Evolutionary conservation across 2,329 filamentous ascomycete genomes (phyloP).

Genomic region (Dothideomycetes sp.): DNA sequence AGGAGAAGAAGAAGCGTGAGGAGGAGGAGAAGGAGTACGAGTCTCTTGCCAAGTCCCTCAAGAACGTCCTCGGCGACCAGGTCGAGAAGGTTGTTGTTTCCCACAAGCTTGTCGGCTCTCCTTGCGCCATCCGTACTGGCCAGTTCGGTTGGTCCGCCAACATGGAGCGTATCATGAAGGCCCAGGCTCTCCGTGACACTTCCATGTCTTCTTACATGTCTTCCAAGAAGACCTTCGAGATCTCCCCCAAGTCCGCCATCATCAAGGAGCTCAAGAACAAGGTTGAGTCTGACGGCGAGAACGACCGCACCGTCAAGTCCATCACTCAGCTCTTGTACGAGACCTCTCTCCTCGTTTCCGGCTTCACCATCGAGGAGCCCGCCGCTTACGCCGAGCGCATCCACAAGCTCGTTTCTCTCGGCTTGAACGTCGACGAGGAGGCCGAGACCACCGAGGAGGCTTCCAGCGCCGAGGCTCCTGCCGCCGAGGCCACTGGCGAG

Average conservation of each 20-base stretch:
- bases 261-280: slow-evolving; percentile 99
- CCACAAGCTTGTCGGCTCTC: slow-evolving; percentile 89
- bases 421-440: slow-evolving; percentile 94
- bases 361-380: slow-evolving; percentile 99
- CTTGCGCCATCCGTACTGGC: slow-evolving; percentile 97
- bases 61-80: slow-evolving; percentile 98
- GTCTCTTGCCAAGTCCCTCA: slow-evolving; percentile 86
- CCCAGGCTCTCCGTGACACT: slow-evolving; percentile 97
- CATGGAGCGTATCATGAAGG: slow-evolving; percentile 99
- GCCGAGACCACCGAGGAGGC: slow-evolving; percentile 59
- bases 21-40: slow-evolving; percentile 98
- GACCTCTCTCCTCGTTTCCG: slow-evolving; percentile 95
- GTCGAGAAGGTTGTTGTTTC: slow-evolving; percentile 99
- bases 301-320: slow-evolving; percentile 97
- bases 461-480: slow-evolving; percentile 50
- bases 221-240: slow-evolving; percentile 99
- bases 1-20: slow-evolving; percentile 96
- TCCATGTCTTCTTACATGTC: slow-evolving; percentile 99
- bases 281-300: slow-evolving; percentile 95
- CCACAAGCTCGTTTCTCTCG: slow-evolving; percentile 98
- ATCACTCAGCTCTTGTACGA: slow-evolving; percentile 98
- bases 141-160: slow-evolving; percentile 99
- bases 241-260: slow-evolving; percentile 96
- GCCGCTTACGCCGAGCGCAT: slow-evolving; percentile 97
- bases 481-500: slow-evolving; percentile 62